These are phyloP conservation scores for Acarospora socialis DNA, from an alignment of 2,329 filamentous ascomycete species.

Conservation along the genomic window DNA sequence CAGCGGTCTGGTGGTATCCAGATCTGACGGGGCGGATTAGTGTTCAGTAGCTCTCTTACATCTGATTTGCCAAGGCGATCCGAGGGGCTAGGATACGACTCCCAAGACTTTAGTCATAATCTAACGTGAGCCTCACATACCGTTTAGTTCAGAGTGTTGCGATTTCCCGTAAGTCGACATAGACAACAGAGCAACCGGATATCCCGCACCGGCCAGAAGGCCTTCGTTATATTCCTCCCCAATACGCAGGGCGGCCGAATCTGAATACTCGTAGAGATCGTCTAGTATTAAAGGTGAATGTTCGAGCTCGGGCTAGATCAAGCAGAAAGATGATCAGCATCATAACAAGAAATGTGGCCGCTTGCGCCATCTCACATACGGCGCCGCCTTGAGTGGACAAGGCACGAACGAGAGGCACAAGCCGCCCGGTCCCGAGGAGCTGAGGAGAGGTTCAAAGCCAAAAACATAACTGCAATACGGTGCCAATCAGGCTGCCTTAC, in stretches of 20 bases:
- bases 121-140: constrained; percentile 4
- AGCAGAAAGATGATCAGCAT: constrained; percentile 5
- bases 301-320: constrained; percentile 6
- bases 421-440: neutral
- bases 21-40: neutral
- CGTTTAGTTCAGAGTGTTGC: constrained; percentile 1
- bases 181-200: constrained; percentile 10
- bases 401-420: neutral
- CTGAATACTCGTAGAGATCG: constrained; percentile 12
- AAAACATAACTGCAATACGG: neutral
- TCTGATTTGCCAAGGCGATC: constrained; percentile 1
- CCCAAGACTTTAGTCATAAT: neutral
- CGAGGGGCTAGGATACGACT: neutral
- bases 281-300: constrained; percentile 12
- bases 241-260: constrained; percentile 6
- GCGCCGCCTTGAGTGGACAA: neutral
- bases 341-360: neutral
- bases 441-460: neutral
- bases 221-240: constrained; percentile 5
- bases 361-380: too few relatives aligned
- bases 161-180: constrained; percentile 13
- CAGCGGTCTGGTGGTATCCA: constrained; percentile 5
- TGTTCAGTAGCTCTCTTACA: neutral
- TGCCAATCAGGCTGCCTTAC: neutral
- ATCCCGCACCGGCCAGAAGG: constrained; percentile 9